Percentiles rank a stretch among this genome's conserved stretches.
Evolutionary conservation across 768 basidiomycete genomes (phyloP).

Genomic region (Mrakia gelida): DNA sequence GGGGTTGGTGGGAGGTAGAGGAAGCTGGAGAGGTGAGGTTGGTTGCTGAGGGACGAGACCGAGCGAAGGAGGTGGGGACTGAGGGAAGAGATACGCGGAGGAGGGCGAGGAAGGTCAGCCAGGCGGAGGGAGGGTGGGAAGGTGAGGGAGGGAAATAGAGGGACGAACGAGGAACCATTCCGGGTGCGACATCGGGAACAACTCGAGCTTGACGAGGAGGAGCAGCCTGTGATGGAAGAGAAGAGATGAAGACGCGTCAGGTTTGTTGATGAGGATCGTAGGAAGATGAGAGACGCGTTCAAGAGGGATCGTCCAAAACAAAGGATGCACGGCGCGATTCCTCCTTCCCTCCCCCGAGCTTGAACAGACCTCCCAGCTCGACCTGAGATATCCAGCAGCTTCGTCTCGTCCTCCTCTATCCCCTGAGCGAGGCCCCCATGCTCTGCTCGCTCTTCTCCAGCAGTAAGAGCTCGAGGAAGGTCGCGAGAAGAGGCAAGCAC

Average conservation of each 20-base stretch:
- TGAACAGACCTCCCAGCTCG: neutral
- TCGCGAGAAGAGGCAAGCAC: neutral
- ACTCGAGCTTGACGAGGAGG: neutral
- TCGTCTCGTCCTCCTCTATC: too few relatives aligned
- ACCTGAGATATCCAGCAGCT: too few relatives aligned
- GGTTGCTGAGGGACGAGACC: slow-evolving; percentile 2
- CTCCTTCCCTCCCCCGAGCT: neutral
- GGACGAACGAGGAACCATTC: slow-evolving; percentile 9
- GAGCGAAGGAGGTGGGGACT: slow-evolving; percentile 11
- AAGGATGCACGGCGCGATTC: neutral
- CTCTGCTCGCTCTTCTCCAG: too few relatives aligned
- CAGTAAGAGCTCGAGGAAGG: neutral
- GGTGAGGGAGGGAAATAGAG: neutral
- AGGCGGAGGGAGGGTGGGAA: neutral
- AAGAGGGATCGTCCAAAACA: neutral
- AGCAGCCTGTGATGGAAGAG: neutral
- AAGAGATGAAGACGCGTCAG: neutral
- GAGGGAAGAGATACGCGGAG: neutral
- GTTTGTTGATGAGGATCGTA: neutral
- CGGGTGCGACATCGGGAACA: neutral
- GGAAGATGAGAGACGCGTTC: neutral
- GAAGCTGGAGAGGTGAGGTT: neutral
- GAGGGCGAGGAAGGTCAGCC: neutral
- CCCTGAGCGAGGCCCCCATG: too few relatives aligned
- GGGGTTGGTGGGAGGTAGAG: neutral